Base-by-base conservation (phyloP, 164 flowering plant genomes). In the Dillenia turbinata region DNA sequence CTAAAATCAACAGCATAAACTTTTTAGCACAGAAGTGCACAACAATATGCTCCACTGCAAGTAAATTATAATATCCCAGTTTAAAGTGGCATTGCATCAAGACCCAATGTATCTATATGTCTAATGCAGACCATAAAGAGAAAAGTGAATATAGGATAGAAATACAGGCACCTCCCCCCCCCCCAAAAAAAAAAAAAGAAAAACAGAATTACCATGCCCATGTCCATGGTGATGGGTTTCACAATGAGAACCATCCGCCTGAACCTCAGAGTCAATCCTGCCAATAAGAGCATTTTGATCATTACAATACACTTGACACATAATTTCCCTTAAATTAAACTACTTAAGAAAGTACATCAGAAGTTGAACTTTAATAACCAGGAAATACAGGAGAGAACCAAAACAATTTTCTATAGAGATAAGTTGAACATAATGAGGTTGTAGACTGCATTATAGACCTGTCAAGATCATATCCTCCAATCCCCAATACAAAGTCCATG, bases 391-490 rank as follows among this genome's bases (percentile, higher is more conserved):
- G 12, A 9, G 16, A 8, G 8, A 2, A 10, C 5, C 1, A 46
- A 61, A 58, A 14, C 5, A 65, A 43, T 12, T 10, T 47, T 49
- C 13, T 60, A 17, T 8, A 48, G 24, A 10, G 16, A 49, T 16
- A 24, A 59, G 60, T 22, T 19, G 22, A 19, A 19, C 22, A 19
- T 19, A 19, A 19, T 19, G 22, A 1, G 22, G 22, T 19, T 19
- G 22, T 19, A 19, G 22, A 19, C 22, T 19, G 22, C 22, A 19
- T 19, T 12, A 49, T 16, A 44, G 47, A 88, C 98, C 96, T 91
- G 57, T 91, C 93, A 60, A 89, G 91, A 88, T 94, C 98, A 74
- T 94, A 94, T 66, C 98, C 98, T 50, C 98, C 98, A 16, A 94
- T 81, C 59, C 98, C 98, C 50, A 94, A 64, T 65, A 94, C 97